Evolutionary conservation across 148 eudicot species (phyloP).

Genomic region (Diospyros kaki): DNA sequence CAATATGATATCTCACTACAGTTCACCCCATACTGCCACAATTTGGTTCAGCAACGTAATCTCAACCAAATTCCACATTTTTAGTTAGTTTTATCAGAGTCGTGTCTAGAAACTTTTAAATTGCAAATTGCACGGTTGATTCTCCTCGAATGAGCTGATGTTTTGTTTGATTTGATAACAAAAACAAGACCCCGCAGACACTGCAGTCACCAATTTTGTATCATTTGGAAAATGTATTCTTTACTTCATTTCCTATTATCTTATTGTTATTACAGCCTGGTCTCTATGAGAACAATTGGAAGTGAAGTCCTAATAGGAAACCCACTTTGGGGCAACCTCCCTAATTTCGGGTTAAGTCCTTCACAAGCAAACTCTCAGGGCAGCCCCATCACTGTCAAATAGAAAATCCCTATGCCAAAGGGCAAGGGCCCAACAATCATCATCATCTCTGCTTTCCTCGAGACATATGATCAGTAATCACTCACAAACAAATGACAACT

Average conservation of each 20-base stretch:
- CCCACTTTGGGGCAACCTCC: slow-evolving; percentile 38
- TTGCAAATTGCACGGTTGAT: not conserved
- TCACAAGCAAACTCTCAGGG: slow-evolving; percentile 27
- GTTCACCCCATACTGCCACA: slow-evolving; percentile 2
- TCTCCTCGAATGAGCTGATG: slow-evolving; percentile 6
- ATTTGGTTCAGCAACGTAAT: not conserved
- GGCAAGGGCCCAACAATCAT: slow-evolving; percentile 8
- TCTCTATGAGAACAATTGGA: not conserved
- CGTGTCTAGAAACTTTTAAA: not conserved
- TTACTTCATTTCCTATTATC: not conserved
- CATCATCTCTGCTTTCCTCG: slow-evolving; percentile 7
- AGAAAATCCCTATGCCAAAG: slow-evolving; percentile 11
- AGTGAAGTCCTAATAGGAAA: slow-evolving; percentile 10
- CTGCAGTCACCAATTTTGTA: not conserved
- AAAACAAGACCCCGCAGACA: not conserved
- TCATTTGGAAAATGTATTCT: not conserved
- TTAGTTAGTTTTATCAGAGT: not conserved
- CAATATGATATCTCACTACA: not conserved
- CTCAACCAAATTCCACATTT: not conserved
- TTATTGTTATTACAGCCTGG: not conserved
- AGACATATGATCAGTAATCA: slow-evolving; percentile 15
- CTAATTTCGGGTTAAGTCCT: slow-evolving; percentile 28
- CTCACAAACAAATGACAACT: slow-evolving; percentile 34
- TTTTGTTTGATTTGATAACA: not conserved
- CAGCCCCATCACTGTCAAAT: slow-evolving; percentile 20